These are phyloP conservation scores for Neoboletus subvelutipes DNA, from an alignment of 768 basidiomycete genomes.

Conservation along the genomic window DNA sequence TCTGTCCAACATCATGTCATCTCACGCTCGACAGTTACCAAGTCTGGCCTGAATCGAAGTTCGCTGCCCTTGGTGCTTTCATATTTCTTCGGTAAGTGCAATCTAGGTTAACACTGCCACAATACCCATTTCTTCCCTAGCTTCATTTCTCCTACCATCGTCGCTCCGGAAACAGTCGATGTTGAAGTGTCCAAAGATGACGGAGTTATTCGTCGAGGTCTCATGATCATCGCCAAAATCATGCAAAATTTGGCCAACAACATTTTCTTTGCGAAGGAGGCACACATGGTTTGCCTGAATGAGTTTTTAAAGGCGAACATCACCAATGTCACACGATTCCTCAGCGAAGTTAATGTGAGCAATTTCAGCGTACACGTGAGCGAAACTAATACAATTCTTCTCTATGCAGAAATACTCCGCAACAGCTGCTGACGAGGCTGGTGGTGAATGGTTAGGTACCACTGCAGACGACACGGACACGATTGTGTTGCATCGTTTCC, in stretches of 20 bases:
- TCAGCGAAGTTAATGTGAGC: slow-evolving; percentile 72
- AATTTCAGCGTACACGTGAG: background rate
- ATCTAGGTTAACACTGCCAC: background rate
- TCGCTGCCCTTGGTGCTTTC: slow-evolving; percentile 83
- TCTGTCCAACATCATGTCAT: slow-evolving; percentile 4
- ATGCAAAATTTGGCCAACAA: slow-evolving; percentile 95
- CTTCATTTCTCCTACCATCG: slow-evolving; percentile 90
- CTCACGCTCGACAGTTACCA: slow-evolving; percentile 43
- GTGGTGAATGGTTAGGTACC: slow-evolving; percentile 72
- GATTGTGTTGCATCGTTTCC: slow-evolving; percentile 80
- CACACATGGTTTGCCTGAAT: slow-evolving; percentile 80
- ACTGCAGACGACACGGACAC: slow-evolving; percentile 82
- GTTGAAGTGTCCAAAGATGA: slow-evolving; percentile 71
- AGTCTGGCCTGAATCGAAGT: slow-evolving; percentile 78
- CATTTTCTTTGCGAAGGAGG: slow-evolving; percentile 88
- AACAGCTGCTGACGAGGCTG: slow-evolving; percentile 53
- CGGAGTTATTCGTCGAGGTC: slow-evolving; percentile 63
- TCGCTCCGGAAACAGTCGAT: slow-evolving; percentile 82
- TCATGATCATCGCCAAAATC: slow-evolving; percentile 87
- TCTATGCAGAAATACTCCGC: slow-evolving; percentile 42
- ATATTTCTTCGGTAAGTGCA: slow-evolving; percentile 74
- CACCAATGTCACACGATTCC: slow-evolving; percentile 68
- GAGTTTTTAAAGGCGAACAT: slow-evolving; percentile 71
- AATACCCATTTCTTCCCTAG: slow-evolving; percentile 37
- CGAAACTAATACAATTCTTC: background rate